phyloP scores from a whole-genome alignment of 306 rosid species.

The Vigna mungo region DNA sequence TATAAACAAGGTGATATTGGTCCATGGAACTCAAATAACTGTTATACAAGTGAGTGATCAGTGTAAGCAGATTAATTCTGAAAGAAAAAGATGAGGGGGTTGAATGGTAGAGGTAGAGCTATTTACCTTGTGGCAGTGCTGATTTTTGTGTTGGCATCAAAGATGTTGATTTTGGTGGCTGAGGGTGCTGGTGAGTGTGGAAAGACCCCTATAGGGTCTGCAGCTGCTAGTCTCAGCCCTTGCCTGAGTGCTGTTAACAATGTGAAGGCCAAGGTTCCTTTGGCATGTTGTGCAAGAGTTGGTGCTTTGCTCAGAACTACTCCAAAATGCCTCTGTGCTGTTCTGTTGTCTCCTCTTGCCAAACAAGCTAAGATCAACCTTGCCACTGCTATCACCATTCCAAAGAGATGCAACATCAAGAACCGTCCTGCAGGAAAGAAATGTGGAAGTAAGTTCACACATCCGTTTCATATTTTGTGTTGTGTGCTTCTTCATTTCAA shows the following conservation, averaged over 20 bases:
- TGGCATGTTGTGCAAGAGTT: constrained; percentile 73
- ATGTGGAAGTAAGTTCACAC: constrained; percentile 85
- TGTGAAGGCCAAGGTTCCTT: constrained; percentile 63
- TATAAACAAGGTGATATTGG: constrained; percentile 35
- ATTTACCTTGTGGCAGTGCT: constrained; percentile 7
- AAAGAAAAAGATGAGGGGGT: constrained; percentile 8
- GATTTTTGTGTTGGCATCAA: constrained; percentile 28
- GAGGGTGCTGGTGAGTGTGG: constrained; percentile 87
- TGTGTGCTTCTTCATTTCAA: not conserved
- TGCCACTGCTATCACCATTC: constrained; percentile 75
- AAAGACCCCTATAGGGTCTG: constrained; percentile 74
- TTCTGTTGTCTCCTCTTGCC: constrained; percentile 81
- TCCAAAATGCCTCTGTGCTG: constrained; percentile 84
- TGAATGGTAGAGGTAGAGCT: constrained; percentile 29
- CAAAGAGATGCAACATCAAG: constrained; percentile 85
- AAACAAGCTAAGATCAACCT: constrained; percentile 78
- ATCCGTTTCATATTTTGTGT: not conserved
- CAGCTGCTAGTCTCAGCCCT: constrained; percentile 80
- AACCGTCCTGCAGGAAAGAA: constrained; percentile 86
- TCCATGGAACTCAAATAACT: constrained; percentile 19
- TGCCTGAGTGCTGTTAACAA: constrained; percentile 68
- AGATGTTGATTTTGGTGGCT: constrained; percentile 40
- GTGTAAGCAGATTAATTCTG: not conserved
- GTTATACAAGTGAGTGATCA: constrained; percentile 1
- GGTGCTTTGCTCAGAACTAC: constrained; percentile 63